phyloP scores from a whole-genome alignment of 805 yeast genomes.

The Schizosaccharomyces japonicus region DNA sequence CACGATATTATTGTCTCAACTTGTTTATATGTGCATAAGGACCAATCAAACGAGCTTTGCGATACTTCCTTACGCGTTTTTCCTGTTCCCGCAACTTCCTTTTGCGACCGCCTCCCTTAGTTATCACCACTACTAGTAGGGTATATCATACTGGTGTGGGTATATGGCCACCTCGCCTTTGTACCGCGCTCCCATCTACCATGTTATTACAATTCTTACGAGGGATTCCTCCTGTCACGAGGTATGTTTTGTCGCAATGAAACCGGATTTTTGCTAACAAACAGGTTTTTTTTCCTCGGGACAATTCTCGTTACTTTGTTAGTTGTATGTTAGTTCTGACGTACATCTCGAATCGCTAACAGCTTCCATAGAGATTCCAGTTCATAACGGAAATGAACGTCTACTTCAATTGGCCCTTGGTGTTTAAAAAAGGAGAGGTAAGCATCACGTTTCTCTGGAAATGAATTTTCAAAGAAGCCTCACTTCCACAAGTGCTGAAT shows the following conservation, averaged over 20 bases:
- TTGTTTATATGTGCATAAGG: too few species aligned
- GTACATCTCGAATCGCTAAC: neutral
- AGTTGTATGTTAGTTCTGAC: neutral
- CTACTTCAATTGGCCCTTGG: neutral
- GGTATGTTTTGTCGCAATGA: neutral
- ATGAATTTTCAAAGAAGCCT: neutral
- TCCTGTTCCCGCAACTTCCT: too few species aligned
- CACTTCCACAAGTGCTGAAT: neutral
- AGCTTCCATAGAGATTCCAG: neutral
- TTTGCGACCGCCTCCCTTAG: too few species aligned
- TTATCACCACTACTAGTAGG: too few species aligned
- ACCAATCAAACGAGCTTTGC: too few species aligned
- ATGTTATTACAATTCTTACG: neutral
- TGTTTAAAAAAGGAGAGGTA: conserved; percentile 1
- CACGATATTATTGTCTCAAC: too few species aligned
- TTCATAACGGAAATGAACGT: neutral
- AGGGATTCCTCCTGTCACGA: neutral
- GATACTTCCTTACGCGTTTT: too few species aligned
- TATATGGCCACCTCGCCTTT: too few species aligned
- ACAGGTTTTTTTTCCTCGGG: neutral
- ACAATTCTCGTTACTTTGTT: neutral
- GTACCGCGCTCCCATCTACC: too few species aligned
- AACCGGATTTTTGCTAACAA: neutral
- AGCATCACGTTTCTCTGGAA: neutral
- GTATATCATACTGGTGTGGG: too few species aligned